Conservation (phyloP, 2,329 filamentous ascomycete genomes). For the Neopestalotiopsis sp. region DNA sequence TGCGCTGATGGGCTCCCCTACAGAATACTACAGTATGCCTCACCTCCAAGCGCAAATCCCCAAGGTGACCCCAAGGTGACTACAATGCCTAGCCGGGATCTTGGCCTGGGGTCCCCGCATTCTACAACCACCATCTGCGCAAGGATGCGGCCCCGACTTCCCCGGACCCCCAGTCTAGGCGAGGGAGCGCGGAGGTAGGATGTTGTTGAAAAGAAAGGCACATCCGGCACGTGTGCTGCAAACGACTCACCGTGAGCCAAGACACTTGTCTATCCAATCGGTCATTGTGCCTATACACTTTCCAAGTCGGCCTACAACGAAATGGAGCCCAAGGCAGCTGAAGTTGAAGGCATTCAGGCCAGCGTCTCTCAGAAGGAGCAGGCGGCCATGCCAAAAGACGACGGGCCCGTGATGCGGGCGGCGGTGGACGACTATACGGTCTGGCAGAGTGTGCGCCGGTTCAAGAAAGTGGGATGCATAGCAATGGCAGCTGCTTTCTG, state of each 20-base stretch:
- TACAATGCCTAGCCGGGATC: not conserved
- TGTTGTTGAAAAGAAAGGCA: not conserved
- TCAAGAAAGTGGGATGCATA: conserved; percentile 11
- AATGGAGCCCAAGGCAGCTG: conserved; percentile 7
- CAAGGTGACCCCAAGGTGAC: not conserved
- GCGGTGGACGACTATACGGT: conserved; percentile 5
- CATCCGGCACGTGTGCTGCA: not conserved
- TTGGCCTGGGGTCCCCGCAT: conserved; percentile 12
- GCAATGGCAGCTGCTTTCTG: conserved; percentile 15
- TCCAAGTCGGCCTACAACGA: not conserved
- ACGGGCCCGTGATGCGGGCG: conserved; percentile 8
- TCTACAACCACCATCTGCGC: not conserved
- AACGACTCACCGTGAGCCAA: not conserved
- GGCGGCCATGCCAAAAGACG: not conserved
- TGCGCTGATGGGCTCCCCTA: too few species aligned
- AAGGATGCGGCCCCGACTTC: conserved; percentile 3
- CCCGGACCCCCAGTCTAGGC: not conserved
- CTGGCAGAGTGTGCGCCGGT: conserved; percentile 17
- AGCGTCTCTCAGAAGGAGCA: not conserved
- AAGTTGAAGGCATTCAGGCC: not conserved
- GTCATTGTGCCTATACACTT: not conserved
- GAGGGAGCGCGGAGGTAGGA: not conserved
- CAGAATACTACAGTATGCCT: not conserved
- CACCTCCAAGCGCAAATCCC: not conserved
- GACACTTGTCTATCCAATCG: not conserved